Percentiles rank a stretch among this genome's conserved stretches.
Evolutionary conservation across 2,329 filamentous ascomycete species (phyloP).

Genomic region (Trichoderma simmonsii): DNA sequence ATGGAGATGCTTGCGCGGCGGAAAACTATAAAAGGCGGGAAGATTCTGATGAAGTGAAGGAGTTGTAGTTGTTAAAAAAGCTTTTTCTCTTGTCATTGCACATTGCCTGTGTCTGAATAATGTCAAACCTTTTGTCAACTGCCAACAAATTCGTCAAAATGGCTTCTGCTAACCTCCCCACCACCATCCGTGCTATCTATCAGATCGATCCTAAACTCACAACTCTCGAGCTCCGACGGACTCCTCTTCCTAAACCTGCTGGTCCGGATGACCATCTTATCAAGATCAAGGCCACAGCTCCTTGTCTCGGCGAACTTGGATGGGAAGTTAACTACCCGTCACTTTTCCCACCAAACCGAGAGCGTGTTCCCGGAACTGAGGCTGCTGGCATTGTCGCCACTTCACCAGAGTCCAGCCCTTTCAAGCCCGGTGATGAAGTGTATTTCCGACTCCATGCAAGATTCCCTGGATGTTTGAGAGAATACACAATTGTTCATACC

Average conservation of each 20-base stretch:
- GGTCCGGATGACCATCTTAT: conserved; percentile 30
- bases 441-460: conserved; percentile 31
- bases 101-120: neutral
- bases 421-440: conserved; percentile 36
- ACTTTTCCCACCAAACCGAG: conserved; percentile 24
- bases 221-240: conserved; percentile 22
- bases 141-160: conserved; percentile 6
- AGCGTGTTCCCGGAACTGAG: conserved; percentile 38
- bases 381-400: conserved; percentile 38
- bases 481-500: conserved; percentile 33
- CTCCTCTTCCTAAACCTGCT: conserved; percentile 25
- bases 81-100: neutral
- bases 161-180: conserved; percentile 9
- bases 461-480: conserved; percentile 30
- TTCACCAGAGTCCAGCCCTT: conserved; percentile 29
- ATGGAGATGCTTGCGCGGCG: neutral
- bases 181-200: conserved; percentile 26
- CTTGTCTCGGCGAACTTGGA: conserved; percentile 33
- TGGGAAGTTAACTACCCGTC: conserved; percentile 29
- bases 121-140: neutral
- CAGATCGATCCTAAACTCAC: conserved; percentile 24
- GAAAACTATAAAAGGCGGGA: neutral
- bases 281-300: conserved; percentile 33
- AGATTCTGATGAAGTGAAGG: neutral
- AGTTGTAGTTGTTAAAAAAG: neutral